Evolutionary conservation across 139 green algal genomes (phyloP).

Genomic region (Picochlorum sp.): DNA sequence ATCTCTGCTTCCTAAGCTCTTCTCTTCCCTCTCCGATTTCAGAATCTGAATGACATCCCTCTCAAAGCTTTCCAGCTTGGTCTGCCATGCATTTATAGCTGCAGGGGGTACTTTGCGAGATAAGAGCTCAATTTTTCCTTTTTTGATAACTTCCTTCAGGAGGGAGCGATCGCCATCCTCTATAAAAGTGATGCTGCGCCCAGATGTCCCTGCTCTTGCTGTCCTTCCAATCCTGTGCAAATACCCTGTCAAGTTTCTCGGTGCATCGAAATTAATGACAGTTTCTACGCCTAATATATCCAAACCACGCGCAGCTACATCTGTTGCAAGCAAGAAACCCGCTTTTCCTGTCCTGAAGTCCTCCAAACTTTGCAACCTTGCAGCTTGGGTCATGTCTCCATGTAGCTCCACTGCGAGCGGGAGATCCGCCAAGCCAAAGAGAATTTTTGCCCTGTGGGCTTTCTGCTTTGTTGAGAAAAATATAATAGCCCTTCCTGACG

Average conservation of each 20-base stretch:
- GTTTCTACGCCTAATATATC: slow-evolving; percentile 90
- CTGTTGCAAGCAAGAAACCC: slow-evolving; percentile 74
- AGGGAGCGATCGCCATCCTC: slow-evolving; percentile 72
- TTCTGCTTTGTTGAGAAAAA: slow-evolving; percentile 86
- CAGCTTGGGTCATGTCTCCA: slow-evolving; percentile 88
- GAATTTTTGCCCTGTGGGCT: slow-evolving; percentile 85
- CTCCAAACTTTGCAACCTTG: slow-evolving; percentile 80
- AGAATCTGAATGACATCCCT: slow-evolving; percentile 24
- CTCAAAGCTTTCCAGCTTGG: slow-evolving; percentile 53
- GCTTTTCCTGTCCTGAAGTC: slow-evolving; percentile 59
- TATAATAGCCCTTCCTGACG: slow-evolving; percentile 66
- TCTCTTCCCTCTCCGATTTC: slow-evolving; percentile 61
- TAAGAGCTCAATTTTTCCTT: slow-evolving; percentile 47
- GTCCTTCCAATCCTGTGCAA: slow-evolving; percentile 87
- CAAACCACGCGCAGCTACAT: slow-evolving; percentile 86
- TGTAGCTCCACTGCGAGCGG: slow-evolving; percentile 83
- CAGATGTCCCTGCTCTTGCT: slow-evolving; percentile 73
- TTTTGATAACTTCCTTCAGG: slow-evolving; percentile 79
- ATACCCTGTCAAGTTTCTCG: slow-evolving; percentile 57
- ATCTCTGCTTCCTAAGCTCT: slow-evolving; percentile 86
- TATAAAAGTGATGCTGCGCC: slow-evolving; percentile 77
- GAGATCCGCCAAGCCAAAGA: slow-evolving; percentile 84
- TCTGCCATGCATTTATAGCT: slow-evolving; percentile 49
- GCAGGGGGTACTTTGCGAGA: slow-evolving; percentile 53
- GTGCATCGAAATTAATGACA: slow-evolving; percentile 60